phyloP scores from a whole-genome alignment of 371 early-diverging fungal genomes.

The Thermomucor indicae-seudaticae region DNA sequence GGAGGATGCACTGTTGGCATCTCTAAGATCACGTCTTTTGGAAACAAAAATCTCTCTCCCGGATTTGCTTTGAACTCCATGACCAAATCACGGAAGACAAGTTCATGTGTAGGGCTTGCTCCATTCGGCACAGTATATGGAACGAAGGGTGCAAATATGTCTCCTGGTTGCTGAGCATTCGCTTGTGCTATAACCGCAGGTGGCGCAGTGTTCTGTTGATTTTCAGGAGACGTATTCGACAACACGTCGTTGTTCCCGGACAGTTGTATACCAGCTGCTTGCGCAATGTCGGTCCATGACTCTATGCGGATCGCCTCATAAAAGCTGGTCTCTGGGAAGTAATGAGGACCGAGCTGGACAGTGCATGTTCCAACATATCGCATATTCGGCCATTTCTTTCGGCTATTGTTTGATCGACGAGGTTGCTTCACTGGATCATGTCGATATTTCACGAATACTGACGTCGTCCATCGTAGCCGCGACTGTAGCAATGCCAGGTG shows the following conservation, averaged over 20 bases:
- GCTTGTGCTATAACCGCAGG: background rate
- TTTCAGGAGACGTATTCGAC: too few relatives aligned
- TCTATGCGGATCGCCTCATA: conserved; percentile 35
- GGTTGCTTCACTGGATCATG: conserved; percentile 35
- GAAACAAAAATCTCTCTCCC: conserved; percentile 41
- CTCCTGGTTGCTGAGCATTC: too few relatives aligned
- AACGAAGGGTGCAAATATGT: too few relatives aligned
- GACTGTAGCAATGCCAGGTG: conserved; percentile 41
- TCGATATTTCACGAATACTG: conserved; percentile 33
- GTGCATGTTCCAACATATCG: conserved; percentile 26
- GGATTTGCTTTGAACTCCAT: conserved; percentile 39
- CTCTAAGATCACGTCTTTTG: conserved; percentile 32
- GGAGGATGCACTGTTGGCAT: conserved; percentile 1
- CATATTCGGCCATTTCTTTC: conserved; percentile 44
- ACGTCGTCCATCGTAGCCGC: conserved; percentile 36
- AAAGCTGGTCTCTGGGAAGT: conserved; percentile 32
- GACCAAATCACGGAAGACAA: conserved; percentile 31
- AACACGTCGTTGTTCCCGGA: too few relatives aligned
- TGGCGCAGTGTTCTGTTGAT: background rate
- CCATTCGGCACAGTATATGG: background rate
- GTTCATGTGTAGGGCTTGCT: background rate
- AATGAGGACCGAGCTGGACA: conserved; percentile 36
- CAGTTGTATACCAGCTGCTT: conserved; percentile 5
- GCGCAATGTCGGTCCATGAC: conserved; percentile 17
- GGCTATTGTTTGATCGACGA: conserved; percentile 21